Conservation (phyloP, 179 eudicot genomes). For the Beta corolliflora region DNA sequence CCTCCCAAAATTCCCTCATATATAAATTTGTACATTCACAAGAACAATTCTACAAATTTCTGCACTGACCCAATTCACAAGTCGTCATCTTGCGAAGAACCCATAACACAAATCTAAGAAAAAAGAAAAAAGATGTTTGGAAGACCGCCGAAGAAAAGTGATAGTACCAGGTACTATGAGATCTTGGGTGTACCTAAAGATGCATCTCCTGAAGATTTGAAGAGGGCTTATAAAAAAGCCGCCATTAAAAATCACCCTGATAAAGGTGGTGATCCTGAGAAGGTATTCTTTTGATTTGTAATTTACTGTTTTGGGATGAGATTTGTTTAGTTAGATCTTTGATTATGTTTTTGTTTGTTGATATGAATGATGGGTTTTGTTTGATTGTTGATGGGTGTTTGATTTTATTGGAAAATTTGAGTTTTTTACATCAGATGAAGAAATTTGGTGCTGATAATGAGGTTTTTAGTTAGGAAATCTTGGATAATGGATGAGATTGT, state of each 20-base stretch:
- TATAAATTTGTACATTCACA: background rate
- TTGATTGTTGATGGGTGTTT: background rate
- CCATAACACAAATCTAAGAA: background rate
- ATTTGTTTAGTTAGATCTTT: background rate
- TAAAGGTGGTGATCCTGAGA: slow-evolving; percentile 53
- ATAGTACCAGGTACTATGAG: slow-evolving; percentile 36
- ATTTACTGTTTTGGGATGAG: background rate
- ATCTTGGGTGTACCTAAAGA: slow-evolving; percentile 34
- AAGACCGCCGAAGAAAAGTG: slow-evolving; percentile 47
- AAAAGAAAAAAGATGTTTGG: slow-evolving; percentile 32
- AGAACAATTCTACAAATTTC: background rate
- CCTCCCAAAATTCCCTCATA: background rate
- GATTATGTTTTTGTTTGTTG: background rate
- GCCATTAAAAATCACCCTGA: slow-evolving; percentile 50
- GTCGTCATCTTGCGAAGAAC: background rate
- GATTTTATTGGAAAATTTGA: background rate
- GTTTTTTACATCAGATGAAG: background rate
- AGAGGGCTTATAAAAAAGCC: slow-evolving; percentile 45
- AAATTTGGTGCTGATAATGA: background rate
- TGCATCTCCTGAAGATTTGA: slow-evolving; percentile 45
- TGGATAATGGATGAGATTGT: background rate
- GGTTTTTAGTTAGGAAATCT: background rate
- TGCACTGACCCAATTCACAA: background rate
- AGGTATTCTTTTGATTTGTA: slow-evolving; percentile 25
- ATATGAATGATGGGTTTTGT: background rate